These are phyloP conservation scores for Cryphonectria carpinicola DNA, from an alignment of 2,329 filamentous ascomycete species.

Conservation along the genomic window DNA sequence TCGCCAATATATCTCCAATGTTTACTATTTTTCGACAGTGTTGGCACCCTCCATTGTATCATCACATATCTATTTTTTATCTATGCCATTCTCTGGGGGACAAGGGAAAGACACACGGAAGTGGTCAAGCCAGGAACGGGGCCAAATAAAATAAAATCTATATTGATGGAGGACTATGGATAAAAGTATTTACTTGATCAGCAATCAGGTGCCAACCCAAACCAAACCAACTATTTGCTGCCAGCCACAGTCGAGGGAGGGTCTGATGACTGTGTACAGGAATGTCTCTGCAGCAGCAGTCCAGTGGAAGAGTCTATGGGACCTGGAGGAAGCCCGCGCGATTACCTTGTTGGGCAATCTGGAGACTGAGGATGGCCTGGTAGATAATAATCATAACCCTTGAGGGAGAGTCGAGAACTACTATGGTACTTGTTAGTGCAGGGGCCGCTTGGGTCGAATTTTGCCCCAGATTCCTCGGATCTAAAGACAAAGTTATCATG, in stretches of 20 bases:
- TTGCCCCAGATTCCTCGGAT: slow-evolving; percentile 3
- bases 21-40: neutral
- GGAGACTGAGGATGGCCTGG: neutral
- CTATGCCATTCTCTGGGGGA: too few species aligned
- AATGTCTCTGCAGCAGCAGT: neutral
- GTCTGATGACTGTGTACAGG: too few species aligned
- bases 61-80: too few species aligned
- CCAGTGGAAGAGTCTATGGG: neutral
- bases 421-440: neutral
- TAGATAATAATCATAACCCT: neutral
- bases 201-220: neutral
- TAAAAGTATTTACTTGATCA: neutral
- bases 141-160: too few species aligned
- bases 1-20: neutral
- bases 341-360: neutral
- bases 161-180: too few species aligned
- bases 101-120: too few species aligned
- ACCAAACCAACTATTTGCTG: neutral
- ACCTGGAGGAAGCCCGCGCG: neutral
- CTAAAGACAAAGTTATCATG: neutral
- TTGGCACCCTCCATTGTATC: too few species aligned
- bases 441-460: neutral
- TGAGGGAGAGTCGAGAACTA: neutral
- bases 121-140: too few species aligned
- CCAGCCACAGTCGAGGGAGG: too few species aligned